Conservation (phyloP, 169 alveolate genomes). For the Cytauxzoon felis region DNA sequence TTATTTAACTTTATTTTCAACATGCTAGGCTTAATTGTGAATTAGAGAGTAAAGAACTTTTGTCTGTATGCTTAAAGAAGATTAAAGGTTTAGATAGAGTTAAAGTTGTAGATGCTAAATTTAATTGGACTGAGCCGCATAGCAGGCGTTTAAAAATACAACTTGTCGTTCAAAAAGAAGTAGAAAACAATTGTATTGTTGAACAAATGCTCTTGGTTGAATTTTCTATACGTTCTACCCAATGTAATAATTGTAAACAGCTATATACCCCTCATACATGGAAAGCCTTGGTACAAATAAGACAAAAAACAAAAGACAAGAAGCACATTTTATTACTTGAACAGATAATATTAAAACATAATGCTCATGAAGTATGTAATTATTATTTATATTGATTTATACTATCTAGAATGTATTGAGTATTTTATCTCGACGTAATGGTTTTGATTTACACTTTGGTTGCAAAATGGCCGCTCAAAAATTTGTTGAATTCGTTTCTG, state of each 20-base stretch:
- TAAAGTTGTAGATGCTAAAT: conserved; percentile 91
- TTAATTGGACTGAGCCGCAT: conserved; percentile 96
- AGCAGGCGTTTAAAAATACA: conserved; percentile 92
- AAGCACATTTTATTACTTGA: conserved; percentile 93
- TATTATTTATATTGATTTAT: conserved; percentile 31
- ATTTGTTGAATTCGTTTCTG: conserved; percentile 91
- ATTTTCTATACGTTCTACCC: conserved; percentile 84
- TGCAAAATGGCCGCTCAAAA: conserved; percentile 90
- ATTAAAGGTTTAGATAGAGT: conserved; percentile 91
- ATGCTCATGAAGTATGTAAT: conserved; percentile 78
- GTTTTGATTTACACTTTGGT: conserved; percentile 95
- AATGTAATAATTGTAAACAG: conserved; percentile 97
- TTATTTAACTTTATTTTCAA: not conserved
- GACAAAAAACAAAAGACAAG: conserved; percentile 96
- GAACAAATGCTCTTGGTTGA: conserved; percentile 88
- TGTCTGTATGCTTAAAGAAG: conserved; percentile 93
- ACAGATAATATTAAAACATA: conserved; percentile 91
- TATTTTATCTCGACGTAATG: conserved; percentile 91
- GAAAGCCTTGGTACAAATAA: conserved; percentile 92
- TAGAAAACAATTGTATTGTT: conserved; percentile 83
- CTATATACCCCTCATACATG: conserved; percentile 98
- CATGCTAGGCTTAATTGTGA: conserved; percentile 58
- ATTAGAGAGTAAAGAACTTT: conserved; percentile 94
- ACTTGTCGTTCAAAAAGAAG: conserved; percentile 92
- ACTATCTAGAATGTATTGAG: conserved; percentile 77